These are phyloP conservation scores for Microcyclosporella mali DNA, from an alignment of 2,329 filamentous ascomycete genomes.

Conservation along the genomic window DNA sequence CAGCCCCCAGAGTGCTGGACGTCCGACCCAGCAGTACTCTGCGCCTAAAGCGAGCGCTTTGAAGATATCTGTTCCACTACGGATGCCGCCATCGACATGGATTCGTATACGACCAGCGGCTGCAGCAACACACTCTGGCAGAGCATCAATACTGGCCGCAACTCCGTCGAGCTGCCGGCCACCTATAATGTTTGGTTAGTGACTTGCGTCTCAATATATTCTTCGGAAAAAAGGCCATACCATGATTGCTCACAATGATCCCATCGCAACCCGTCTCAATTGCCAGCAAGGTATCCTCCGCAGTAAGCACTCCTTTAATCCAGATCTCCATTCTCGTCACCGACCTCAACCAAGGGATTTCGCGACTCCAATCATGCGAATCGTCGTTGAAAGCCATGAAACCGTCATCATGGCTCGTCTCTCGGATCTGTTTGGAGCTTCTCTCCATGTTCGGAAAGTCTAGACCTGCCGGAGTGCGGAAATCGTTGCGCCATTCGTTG, in stretches of 20 bases:
- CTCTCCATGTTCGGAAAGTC: constrained; percentile 22
- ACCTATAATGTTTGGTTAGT: constrained; percentile 27
- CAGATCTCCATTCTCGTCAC: constrained; percentile 46
- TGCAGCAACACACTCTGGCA: constrained; percentile 36
- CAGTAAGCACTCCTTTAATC: constrained; percentile 38
- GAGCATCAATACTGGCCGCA: constrained; percentile 46
- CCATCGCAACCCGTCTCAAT: constrained; percentile 39
- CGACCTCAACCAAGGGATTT: constrained; percentile 45
- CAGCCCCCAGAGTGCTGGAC: constrained; percentile 46
- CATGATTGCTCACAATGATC: constrained; percentile 30
- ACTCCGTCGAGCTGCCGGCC: constrained; percentile 53
- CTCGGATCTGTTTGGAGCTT: constrained; percentile 21
- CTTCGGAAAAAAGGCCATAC: neutral
- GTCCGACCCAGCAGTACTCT: constrained; percentile 44
- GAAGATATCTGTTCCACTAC: constrained; percentile 52
- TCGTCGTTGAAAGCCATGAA: constrained; percentile 28
- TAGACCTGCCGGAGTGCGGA: constrained; percentile 30
- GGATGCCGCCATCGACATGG: constrained; percentile 56
- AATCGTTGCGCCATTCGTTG: constrained; percentile 51
- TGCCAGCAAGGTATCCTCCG: constrained; percentile 39
- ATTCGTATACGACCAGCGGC: constrained; percentile 48
- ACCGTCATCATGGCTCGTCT: constrained; percentile 25
- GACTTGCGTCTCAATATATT: neutral
- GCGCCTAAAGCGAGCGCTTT: constrained; percentile 51
- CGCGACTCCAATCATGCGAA: constrained; percentile 27